Base-by-base conservation (phyloP, 2,329 filamentous ascomycete genomes). In the Zarea fungicola region DNA sequence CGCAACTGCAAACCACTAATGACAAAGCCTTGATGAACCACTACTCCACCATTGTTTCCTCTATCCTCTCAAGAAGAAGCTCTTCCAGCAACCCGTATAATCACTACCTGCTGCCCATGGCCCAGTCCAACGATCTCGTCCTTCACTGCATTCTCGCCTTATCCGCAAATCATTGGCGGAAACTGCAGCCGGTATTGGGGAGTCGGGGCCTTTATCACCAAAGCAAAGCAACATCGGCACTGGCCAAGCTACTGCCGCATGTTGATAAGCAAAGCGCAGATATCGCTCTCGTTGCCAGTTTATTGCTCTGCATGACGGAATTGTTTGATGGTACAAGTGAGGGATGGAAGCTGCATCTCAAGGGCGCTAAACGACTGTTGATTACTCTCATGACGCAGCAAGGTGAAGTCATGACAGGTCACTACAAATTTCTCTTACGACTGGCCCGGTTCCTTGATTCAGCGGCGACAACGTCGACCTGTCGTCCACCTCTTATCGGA, bases 291-390 rank as follows among this genome's bases (percentile, higher is more conserved):
- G 62, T 65, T 3, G 63, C 66, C 14, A 65, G 68, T n/a, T 58
- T 72, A 13, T 47, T 72, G 9, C 61, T 72, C 1, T 71, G 67
- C 49, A 65, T 72, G 59, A 69, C 69, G 5, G 69, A 71, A 49
- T 54, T 71, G 8, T 71, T 70, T 19, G 69, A 72, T 47, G 67
- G 69, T 32, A 65, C 67, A 2, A 70, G 67, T 14, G 58, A 64
- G 28, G 64, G 65, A 2, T 72, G 69, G 69, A 67, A 70, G 56
- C 62, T 69, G 46, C 69, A 72, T 49, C 60, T 72, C 16, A 65
- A 68, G 45, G 69, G 67, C 5, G 69, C 68, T n/a, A 67, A 69
- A 50, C 58, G 65, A 3, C 59, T 71, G 4, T 54, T 71, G 7
- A 57, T 62, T 3, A 62, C 66, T 0, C 52, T 65, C 8, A 61